These are phyloP conservation scores for Cyclotella kingstonii DNA, from an alignment of 108 stramenopile genomes.

Conservation along the genomic window DNA sequence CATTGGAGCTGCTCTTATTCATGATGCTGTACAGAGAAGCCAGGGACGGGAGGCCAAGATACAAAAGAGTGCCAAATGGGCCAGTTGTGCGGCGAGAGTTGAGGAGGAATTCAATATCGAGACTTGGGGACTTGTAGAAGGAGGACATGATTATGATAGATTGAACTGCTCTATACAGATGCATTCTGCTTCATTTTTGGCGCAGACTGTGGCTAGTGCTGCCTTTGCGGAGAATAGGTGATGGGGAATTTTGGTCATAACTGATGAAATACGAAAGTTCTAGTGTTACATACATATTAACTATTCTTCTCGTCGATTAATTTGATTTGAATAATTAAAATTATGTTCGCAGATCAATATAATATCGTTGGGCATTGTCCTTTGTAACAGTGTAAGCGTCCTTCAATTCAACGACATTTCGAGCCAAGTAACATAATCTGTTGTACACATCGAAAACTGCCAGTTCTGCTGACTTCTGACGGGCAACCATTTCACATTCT, in stretches of 20 bases:
- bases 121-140: conserved; percentile 97
- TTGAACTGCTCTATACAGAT: conserved; percentile 83
- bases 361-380: conserved; percentile 30
- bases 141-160: conserved; percentile 94
- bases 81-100: conserved; percentile 81
- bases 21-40: conserved; percentile 21
- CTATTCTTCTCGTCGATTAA: neutral
- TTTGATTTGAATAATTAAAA: neutral
- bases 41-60: conserved; percentile 6
- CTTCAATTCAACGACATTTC: conserved; percentile 32
- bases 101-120: conserved; percentile 98
- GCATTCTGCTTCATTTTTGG: conserved; percentile 66
- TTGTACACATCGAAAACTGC: conserved; percentile 33
- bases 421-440: conserved; percentile 22
- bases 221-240: neutral
- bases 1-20: conserved; percentile 70
- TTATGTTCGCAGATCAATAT: conserved; percentile 29
- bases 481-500: conserved; percentile 27
- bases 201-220: conserved; percentile 41
- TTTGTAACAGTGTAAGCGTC: conserved; percentile 29
- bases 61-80: conserved; percentile 49
- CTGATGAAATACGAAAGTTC: too few relatives aligned
- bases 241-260: too few relatives aligned
- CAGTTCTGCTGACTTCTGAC: conserved; percentile 25
- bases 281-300: too few relatives aligned